Percentiles rank a stretch among this genome's conserved stretches.
phyloP scores from a whole-genome alignment of 257 asterid species.

The Solanum stenotomum region DNA sequence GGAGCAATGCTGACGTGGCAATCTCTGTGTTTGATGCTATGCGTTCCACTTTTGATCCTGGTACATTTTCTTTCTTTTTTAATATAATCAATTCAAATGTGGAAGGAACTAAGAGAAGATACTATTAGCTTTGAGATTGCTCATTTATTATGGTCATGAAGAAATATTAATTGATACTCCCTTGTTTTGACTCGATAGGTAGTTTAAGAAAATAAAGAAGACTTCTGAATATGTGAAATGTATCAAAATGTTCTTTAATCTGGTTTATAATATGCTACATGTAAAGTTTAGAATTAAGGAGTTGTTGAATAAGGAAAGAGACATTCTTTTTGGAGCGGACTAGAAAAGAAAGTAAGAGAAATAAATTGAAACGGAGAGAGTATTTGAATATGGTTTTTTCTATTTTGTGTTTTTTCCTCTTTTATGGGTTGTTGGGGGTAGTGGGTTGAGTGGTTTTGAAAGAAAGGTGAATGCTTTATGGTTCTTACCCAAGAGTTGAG shows the following conservation, averaged over 20 bases:
- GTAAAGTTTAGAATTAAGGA: background rate
- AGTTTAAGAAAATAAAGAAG: background rate
- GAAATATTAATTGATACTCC: background rate
- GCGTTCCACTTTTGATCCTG: slow-evolving; percentile 69
- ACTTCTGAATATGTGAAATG: background rate
- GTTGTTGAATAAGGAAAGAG: background rate
- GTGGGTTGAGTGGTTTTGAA: background rate
- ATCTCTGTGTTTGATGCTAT: slow-evolving; percentile 77
- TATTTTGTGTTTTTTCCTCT: background rate
- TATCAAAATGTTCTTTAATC: background rate
- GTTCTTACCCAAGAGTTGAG: background rate
- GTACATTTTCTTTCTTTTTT: slow-evolving; percentile 13
- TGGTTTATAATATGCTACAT: background rate
- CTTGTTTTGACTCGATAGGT: background rate
- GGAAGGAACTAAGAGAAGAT: background rate
- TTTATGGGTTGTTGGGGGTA: background rate
- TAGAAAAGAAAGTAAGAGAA: background rate
- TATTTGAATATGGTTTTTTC: background rate
- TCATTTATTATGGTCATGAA: background rate
- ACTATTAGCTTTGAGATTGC: background rate
- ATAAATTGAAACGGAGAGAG: background rate
- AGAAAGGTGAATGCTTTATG: background rate
- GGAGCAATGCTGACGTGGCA: slow-evolving; percentile 85
- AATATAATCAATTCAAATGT: background rate
- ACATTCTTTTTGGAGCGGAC: background rate